Conservation (phyloP, 2,329 filamentous ascomycete species). For the Juglanconis sp. region DNA sequence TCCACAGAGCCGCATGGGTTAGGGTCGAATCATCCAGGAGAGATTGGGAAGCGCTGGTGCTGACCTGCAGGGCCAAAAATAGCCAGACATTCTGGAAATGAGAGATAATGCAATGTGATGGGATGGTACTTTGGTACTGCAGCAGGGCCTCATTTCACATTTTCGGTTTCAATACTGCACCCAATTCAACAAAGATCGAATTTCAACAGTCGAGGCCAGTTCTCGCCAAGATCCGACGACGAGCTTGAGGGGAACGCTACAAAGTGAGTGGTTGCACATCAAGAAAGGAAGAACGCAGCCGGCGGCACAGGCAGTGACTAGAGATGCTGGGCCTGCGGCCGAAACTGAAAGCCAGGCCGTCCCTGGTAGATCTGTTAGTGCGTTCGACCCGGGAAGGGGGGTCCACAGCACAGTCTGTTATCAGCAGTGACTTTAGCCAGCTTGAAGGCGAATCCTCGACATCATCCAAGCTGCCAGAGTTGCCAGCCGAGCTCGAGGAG, state of each 20-base stretch:
- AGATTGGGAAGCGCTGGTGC: not conserved
- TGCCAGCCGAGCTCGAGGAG: slow-evolving; percentile 18
- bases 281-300: not conserved
- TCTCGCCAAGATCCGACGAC: too few species aligned
- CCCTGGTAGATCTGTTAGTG: slow-evolving; percentile 50
- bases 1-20: not conserved
- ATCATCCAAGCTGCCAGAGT: slow-evolving; percentile 23
- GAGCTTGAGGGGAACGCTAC: too few species aligned
- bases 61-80: not conserved
- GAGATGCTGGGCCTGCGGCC: slow-evolving; percentile 50
- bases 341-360: slow-evolving; percentile 49
- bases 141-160: not conserved
- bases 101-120: not conserved
- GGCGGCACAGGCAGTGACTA: not conserved
- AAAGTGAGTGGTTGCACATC: too few species aligned
- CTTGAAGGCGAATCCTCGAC: slow-evolving; percentile 20
- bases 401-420: slow-evolving; percentile 7
- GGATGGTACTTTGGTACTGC: not conserved
- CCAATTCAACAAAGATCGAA: not conserved
- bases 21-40: not conserved
- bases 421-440: slow-evolving; percentile 4
- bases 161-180: not conserved
- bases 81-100: not conserved
- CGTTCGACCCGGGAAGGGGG: slow-evolving; percentile 29
- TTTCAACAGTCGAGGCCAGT: not conserved